Percentiles rank a stretch among this genome's conserved stretches.
Evolutionary conservation across 108 stramenopile species (phyloP).

Genomic region (Epipyxis sp.): DNA sequence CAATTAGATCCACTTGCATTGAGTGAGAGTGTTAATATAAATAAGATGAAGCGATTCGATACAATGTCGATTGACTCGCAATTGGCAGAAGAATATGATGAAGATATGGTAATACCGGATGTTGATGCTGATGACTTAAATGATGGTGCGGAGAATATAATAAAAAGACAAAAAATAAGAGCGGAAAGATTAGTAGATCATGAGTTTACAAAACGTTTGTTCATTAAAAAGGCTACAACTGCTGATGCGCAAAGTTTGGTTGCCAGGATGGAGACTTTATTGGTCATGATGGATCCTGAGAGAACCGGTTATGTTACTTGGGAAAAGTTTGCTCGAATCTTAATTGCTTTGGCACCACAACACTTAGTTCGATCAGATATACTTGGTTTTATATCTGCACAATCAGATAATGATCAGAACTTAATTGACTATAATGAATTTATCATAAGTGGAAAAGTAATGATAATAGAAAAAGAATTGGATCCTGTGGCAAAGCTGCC

Average conservation of each 20-base stretch:
- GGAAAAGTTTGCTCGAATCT: not conserved
- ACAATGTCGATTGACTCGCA: no score
- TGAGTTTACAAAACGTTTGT: not conserved
- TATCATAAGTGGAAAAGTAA: constrained; percentile 26
- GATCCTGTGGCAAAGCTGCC: not conserved
- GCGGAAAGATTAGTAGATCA: constrained; percentile 24
- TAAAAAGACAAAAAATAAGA: not conserved
- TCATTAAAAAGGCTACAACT: not conserved
- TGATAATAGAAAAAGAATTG: not conserved
- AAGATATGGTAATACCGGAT: not conserved
- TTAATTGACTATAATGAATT: constrained; percentile 27
- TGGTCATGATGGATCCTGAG: constrained; percentile 5
- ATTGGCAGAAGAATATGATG: no score
- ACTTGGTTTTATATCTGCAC: constrained; percentile 9
- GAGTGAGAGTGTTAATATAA: no score
- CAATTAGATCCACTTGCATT: no score
- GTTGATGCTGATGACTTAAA: not conserved
- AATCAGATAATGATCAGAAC: not conserved
- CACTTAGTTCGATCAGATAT: constrained; percentile 1
- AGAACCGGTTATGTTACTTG: constrained; percentile 17
- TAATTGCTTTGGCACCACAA: constrained; percentile 18
- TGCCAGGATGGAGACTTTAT: not conserved
- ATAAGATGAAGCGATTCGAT: no score
- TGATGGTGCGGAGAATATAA: not conserved
- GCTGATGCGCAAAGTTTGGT: not conserved